phyloP scores from a whole-genome alignment of 805 yeast genomes.

The Helenozyma rhizophorensis region DNA sequence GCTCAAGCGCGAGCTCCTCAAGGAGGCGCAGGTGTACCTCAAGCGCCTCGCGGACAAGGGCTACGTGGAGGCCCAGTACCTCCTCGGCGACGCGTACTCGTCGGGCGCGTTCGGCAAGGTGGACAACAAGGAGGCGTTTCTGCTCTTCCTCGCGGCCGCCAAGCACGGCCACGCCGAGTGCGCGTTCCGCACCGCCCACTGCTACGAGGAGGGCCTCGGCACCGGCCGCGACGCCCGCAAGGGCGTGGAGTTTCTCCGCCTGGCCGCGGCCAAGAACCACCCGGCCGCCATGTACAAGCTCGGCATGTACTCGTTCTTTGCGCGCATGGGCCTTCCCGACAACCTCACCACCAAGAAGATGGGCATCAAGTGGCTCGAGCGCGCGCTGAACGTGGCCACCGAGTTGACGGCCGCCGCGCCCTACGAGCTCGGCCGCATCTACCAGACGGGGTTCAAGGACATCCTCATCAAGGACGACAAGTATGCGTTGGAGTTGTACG shows the following conservation, averaged over 20 bases:
- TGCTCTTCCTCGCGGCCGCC: slow-evolving; percentile 81
- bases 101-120: slow-evolving; percentile 80
- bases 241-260: slow-evolving; percentile 74
- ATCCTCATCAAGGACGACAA: slow-evolving; percentile 76
- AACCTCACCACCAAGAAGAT: slow-evolving; percentile 68
- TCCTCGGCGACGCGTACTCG: slow-evolving; percentile 84
- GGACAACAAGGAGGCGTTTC: slow-evolving; percentile 72
- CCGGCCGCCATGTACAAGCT: slow-evolving; percentile 96
- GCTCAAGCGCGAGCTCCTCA: slow-evolving; percentile 54
- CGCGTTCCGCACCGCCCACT: slow-evolving; percentile 85
- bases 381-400: slow-evolving; percentile 81
- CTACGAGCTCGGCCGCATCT: slow-evolving; percentile 81
- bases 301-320: slow-evolving; percentile 81
- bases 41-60: slow-evolving; percentile 75
- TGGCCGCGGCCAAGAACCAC: slow-evolving; percentile 88
- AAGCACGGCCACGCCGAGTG: slow-evolving; percentile 91
- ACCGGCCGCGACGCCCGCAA: slow-evolving; percentile 83
- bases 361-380: slow-evolving; percentile 89
- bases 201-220: slow-evolving; percentile 93
- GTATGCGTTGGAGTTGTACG: slow-evolving; percentile 81
- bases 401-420: slow-evolving; percentile 92
- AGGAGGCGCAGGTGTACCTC: slow-evolving; percentile 72
- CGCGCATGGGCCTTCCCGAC: slow-evolving; percentile 74
- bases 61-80: slow-evolving; percentile 84
- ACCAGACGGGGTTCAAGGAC: slow-evolving; percentile 80